These are phyloP conservation scores for Dothistroma pini DNA, from an alignment of 2,329 filamentous ascomycete species.

Conservation along the genomic window DNA sequence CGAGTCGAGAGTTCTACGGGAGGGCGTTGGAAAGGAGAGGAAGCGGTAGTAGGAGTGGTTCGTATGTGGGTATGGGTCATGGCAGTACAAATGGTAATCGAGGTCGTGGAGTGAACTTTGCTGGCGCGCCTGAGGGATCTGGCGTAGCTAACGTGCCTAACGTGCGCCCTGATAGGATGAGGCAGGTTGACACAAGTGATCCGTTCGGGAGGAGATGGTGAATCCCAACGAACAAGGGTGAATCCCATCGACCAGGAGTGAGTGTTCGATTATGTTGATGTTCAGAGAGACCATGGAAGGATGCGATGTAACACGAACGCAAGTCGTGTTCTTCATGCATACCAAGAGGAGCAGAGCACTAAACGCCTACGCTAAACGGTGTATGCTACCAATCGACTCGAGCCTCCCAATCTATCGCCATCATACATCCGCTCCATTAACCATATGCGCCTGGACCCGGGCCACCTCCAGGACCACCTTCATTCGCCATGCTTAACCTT, in stretches of 20 bases:
- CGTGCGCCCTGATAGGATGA: neutral
- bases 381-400: neutral
- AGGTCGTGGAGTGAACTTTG: neutral
- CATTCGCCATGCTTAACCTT: conserved; percentile 73
- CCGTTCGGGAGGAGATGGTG: neutral
- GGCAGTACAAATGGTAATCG: neutral
- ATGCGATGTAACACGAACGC: neutral
- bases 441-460: conserved; percentile 22
- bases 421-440: conserved; percentile 2
- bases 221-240: neutral
- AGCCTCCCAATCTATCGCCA: neutral
- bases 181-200: neutral
- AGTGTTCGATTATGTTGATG: no score
- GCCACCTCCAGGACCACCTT: conserved; percentile 48
- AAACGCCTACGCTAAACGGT: conserved; percentile 15
- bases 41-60: neutral
- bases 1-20: conserved; percentile 18
- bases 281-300: neutral
- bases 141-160: neutral
- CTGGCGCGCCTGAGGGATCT: no score
- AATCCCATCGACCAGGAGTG: neutral
- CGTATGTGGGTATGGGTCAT: neutral
- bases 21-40: conserved; percentile 16
- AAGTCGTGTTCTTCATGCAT: neutral
- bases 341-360: neutral